Conservation (phyloP, 371 early-diverging fungal genomes). For the Zychaea mexicana region DNA sequence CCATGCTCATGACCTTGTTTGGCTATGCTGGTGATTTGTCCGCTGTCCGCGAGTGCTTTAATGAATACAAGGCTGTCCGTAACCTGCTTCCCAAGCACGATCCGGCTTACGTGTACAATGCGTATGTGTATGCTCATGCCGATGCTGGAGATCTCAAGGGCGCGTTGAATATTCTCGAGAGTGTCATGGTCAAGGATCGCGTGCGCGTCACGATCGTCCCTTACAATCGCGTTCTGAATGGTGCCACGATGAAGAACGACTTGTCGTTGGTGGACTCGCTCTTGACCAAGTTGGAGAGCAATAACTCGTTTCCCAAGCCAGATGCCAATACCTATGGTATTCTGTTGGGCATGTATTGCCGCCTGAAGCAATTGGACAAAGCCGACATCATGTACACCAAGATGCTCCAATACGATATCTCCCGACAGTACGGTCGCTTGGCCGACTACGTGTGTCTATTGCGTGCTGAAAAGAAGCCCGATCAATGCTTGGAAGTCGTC, state of each 20-base stretch:
- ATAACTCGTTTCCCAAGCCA: conserved; percentile 32
- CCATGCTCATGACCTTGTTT: conserved; percentile 45
- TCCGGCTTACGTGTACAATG: conserved; percentile 43
- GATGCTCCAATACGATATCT: conserved; percentile 30
- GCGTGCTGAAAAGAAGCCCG: conserved; percentile 19
- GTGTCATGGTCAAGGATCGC: conserved; percentile 34
- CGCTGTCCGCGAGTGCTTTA: conserved; percentile 49
- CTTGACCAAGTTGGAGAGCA: conserved; percentile 24
- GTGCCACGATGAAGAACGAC: conserved; percentile 32
- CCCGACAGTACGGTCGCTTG: conserved; percentile 38
- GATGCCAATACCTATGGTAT: conserved; percentile 41
- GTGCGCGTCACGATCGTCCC: conserved; percentile 33
- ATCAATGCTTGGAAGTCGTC: conserved; percentile 24
- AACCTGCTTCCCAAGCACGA: conserved; percentile 29
- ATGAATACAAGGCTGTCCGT: conserved; percentile 38
- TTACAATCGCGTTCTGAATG: conserved; percentile 44
- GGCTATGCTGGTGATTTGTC: conserved; percentile 46
- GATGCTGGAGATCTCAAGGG: conserved; percentile 39
- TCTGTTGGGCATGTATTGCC: conserved; percentile 34
- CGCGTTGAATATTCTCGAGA: conserved; percentile 45
- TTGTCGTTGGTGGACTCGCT: conserved; percentile 28
- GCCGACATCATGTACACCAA: conserved; percentile 31
- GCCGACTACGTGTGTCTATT: conserved; percentile 40
- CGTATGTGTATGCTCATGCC: conserved; percentile 46
- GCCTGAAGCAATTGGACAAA: conserved; percentile 29